Conservation (phyloP, 495 filamentous ascomycete genomes). For the Aspergillus homomorphus region DNA sequence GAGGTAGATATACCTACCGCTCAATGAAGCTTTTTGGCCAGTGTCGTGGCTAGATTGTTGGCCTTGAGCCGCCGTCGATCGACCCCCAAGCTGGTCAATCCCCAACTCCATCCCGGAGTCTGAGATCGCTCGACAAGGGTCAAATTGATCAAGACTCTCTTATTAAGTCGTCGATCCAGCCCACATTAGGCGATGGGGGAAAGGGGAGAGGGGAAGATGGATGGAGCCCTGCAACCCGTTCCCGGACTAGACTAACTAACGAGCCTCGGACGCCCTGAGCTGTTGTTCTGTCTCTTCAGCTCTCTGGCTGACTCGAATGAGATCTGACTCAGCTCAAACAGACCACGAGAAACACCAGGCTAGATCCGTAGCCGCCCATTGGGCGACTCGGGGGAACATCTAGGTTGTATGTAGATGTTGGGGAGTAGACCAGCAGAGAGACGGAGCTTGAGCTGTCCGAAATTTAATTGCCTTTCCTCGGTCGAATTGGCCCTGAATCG, state of each 20-base stretch:
- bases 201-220: not conserved
- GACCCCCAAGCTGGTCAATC: not conserved
- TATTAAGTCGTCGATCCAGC: constrained; percentile 19
- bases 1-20: not conserved
- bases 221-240: constrained; percentile 12
- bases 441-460: not conserved
- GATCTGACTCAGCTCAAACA: not conserved
- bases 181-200: constrained; percentile 12
- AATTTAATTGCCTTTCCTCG: not conserved
- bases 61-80: not conserved
- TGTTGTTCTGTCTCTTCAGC: constrained; percentile 6
- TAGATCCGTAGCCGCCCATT: no score
- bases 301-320: not conserved
- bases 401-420: no score
- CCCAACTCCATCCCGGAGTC: not conserved
- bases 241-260: not conserved
- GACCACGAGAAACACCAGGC: no score
- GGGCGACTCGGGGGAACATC: no score
- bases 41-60: not conserved
- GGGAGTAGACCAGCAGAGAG: not conserved
- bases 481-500: not conserved
- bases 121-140: constrained; percentile 1
- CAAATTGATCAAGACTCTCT: constrained; percentile 19
- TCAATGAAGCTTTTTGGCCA: not conserved
- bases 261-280: constrained; percentile 7